Percentiles rank a stretch among this genome's conserved stretches.
phyloP scores from a whole-genome alignment of 495 filamentous ascomycete species.

The Podospora pseudoanserina region DNA sequence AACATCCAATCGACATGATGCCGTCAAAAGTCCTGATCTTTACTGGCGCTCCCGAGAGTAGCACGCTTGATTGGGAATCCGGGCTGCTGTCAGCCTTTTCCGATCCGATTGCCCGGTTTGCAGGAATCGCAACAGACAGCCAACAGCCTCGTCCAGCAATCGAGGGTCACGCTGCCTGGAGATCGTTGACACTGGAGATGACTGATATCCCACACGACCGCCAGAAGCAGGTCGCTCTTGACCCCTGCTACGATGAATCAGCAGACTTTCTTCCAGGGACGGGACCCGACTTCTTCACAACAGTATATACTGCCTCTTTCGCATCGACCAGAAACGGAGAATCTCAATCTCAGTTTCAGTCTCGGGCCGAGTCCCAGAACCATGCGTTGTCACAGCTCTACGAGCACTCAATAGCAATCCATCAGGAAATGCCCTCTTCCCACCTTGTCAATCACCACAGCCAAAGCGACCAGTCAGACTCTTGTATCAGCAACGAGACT shows the following conservation, averaged over 20 bases:
- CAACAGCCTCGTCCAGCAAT: conserved; percentile 15
- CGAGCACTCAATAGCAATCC: conserved; percentile 65
- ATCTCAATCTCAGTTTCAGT: conserved; percentile 14
- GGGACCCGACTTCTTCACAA: conserved; percentile 48
- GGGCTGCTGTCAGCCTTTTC: conserved; percentile 47
- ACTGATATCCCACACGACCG: conserved; percentile 39
- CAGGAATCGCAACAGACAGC: conserved; percentile 19
- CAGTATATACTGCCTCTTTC: conserved; percentile 34
- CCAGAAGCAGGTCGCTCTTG: conserved; percentile 46
- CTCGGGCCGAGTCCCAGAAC: conserved; percentile 21
- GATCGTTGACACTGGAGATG: conserved; percentile 43
- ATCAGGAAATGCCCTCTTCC: conserved; percentile 54
- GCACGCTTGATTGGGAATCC: conserved; percentile 54
- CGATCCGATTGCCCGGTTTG: conserved; percentile 48
- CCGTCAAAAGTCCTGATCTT: conserved; percentile 53
- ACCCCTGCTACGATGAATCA: conserved; percentile 13
- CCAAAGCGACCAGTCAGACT: conserved; percentile 12
- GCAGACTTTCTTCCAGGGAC: conserved; percentile 25
- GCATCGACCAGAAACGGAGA: background rate
- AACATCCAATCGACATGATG: conserved; percentile 33
- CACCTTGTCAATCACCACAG: conserved; percentile 35
- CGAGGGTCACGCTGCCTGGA: conserved; percentile 40
- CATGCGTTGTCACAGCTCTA: conserved; percentile 57
- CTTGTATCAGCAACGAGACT: conserved; percentile 18
- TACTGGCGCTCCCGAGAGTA: conserved; percentile 57